phyloP scores from a whole-genome alignment of 2,329 filamentous ascomycete genomes.

The Fusarium nurragi region DNA sequence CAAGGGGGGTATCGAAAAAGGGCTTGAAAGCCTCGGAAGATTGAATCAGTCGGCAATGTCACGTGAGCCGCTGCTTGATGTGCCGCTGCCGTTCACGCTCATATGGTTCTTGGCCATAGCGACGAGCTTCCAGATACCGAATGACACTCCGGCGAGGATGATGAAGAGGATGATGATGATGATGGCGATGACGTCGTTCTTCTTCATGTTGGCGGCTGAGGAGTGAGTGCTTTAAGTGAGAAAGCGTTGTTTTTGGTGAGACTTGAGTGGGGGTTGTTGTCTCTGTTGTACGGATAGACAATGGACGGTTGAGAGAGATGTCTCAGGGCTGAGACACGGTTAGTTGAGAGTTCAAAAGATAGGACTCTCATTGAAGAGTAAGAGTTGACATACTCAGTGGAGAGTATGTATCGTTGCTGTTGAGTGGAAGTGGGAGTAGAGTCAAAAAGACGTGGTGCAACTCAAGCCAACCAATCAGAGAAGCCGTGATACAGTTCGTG shows the following conservation, averaged over 20 bases:
- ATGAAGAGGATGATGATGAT: slow-evolving; percentile 74
- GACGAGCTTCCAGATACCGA: slow-evolving; percentile 71
- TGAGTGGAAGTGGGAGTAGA: slow-evolving; percentile 1
- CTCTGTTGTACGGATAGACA: neutral
- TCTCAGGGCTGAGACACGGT: slow-evolving; percentile 16
- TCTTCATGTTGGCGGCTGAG: slow-evolving; percentile 61
- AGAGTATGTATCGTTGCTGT: neutral
- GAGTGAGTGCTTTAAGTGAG: neutral
- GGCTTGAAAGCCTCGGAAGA: neutral
- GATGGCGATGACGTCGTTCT: slow-evolving; percentile 74
- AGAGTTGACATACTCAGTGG: slow-evolving; percentile 5
- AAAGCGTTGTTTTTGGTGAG: neutral
- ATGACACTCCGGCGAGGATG: slow-evolving; percentile 67
- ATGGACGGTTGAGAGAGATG: neutral
- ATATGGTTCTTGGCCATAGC: slow-evolving; percentile 58
- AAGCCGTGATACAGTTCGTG: slow-evolving; percentile 4
- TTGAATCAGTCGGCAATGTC: slow-evolving; percentile 30
- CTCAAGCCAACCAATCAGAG: slow-evolving; percentile 17
- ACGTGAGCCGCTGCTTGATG: slow-evolving; percentile 31
- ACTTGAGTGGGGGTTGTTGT: neutral
- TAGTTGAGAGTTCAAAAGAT: neutral
- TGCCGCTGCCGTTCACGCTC: slow-evolving; percentile 49
- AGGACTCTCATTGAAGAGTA: neutral
- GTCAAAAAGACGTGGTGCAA: slow-evolving; percentile 14
- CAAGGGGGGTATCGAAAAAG: slow-evolving; percentile 8